Base-by-base conservation (phyloP, 202 grass and related monocot species). In the Eragrostis tef region DNA sequence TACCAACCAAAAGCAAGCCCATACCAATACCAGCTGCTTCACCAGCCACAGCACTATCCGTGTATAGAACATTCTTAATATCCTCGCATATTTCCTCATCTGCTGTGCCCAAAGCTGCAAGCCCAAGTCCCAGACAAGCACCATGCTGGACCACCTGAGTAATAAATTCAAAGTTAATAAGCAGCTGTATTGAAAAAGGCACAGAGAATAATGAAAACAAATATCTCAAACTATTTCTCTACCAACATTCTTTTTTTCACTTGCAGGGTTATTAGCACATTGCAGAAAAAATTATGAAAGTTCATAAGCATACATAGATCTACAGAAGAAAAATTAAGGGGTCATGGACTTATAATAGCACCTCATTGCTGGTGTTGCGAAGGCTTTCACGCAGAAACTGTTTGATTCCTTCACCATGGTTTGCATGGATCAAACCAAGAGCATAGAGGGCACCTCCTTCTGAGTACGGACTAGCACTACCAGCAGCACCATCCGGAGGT, bases 351-450 rank as follows among this genome's bases (percentile, higher is more conserved):
- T 75, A 17, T 25, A 77, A 83, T 27, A 48, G 2, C n/a, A 57
- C 53, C 53, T 57, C 53, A 57, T 57, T 57, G 75, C 42, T 91
- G 63, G 96, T 84, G 67, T 93, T 96, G 53, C 91, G 83, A 56
- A 99, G 93, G 68, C 92, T 95, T 57, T 99, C 93, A 68, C 91
- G 88, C 20, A 99, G 90, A 84, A 99, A 99, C 66, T 95, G 88
- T 79, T 99, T 99, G 78, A 99, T 99, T 79, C 90, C 96, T 89
- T 99, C 96, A 73, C 96, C 96, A 73, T 99, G 96, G 85, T 99
- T 99, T 56, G 96, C 96, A 91, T 99, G 93, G 88, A 99, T 93
- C 69, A 99, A 91, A 72, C 96, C 96, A 66, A 99, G 86, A 61
- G 96, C 96, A 88, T 99, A 99, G 39, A 99, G 90, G 49, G 96